Percentiles rank a stretch among this genome's conserved stretches.
phyloP scores from a whole-genome alignment of 177 flowering plant species.

The Tripterygium wilfordii region DNA sequence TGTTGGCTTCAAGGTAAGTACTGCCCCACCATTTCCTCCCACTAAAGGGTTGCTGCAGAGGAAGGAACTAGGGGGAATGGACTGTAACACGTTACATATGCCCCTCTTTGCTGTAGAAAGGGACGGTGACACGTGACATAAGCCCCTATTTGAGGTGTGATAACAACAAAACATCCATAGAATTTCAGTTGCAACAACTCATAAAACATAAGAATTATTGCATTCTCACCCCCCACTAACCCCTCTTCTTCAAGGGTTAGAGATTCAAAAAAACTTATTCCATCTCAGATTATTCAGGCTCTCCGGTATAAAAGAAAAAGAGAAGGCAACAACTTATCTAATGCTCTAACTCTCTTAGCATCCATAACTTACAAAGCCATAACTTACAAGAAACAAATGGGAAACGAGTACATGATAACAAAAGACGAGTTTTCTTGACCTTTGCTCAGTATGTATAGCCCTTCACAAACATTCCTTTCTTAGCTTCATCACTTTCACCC shows the following conservation, averaged over 20 bases:
- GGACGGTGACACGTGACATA: too few species aligned
- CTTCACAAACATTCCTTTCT: slow-evolving; percentile 93
- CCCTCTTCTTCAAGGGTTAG: slow-evolving; percentile 1
- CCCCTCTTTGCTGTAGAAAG: too few species aligned
- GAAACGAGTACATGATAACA: not conserved
- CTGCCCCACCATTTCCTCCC: too few species aligned
- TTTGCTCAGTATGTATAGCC: slow-evolving; percentile 74
- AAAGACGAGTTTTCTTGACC: not conserved
- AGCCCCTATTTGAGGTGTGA: too few species aligned
- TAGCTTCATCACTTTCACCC: slow-evolving; percentile 84
- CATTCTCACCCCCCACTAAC: not conserved
- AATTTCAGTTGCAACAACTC: too few species aligned
- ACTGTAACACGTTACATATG: too few species aligned
- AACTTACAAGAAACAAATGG: not conserved
- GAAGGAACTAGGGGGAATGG: too few species aligned
- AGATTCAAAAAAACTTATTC: not conserved
- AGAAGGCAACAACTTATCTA: slow-evolving; percentile 8
- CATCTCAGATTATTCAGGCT: slow-evolving; percentile 18
- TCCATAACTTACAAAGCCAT: slow-evolving; percentile 4
- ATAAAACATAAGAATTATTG: too few species aligned
- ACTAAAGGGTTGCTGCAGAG: too few species aligned
- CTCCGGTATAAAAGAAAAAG: not conserved
- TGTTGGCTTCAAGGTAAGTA: too few species aligned
- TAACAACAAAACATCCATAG: too few species aligned
- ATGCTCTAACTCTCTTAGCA: not conserved